Percentiles rank a stretch among this genome's conserved stretches.
These are phyloP conservation scores for Aspergillus carbonarius DNA, from an alignment of 2,329 filamentous ascomycete species.

Conservation along the genomic window DNA sequence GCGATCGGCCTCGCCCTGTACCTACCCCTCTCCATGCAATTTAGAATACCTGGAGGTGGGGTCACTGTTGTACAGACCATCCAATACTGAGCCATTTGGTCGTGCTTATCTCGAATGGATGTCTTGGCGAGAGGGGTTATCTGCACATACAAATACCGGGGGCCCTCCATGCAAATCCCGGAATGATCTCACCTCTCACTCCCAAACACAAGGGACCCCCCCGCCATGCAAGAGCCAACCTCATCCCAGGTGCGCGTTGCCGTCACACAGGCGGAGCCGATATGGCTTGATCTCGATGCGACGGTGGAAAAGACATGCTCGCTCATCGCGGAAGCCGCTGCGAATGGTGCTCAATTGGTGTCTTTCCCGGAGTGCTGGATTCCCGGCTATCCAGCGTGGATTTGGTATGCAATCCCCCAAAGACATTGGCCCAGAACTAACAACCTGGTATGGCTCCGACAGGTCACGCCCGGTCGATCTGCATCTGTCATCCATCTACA, in stretches of 20 bases:
- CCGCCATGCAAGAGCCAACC: neutral
- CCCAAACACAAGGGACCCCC: no score
- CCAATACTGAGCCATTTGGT: no score
- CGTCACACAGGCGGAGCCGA: constrained; percentile 55
- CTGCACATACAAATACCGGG: neutral
- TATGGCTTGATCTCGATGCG: constrained; percentile 59
- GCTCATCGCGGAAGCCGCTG: constrained; percentile 57
- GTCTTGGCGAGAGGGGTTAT: neutral
- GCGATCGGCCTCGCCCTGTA: no score
- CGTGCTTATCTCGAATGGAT: neutral
- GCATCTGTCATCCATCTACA: constrained; percentile 32
- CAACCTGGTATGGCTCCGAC: neutral
- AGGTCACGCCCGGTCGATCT: constrained; percentile 37
- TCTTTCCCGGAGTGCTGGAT: constrained; percentile 58
- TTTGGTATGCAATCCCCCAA: constrained; percentile 33
- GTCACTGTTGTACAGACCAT: no score
- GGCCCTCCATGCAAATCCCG: neutral
- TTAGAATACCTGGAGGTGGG: no score
- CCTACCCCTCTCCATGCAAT: no score
- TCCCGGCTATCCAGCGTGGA: constrained; percentile 55
- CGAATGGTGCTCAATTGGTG: constrained; percentile 55
- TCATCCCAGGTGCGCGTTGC: constrained; percentile 11
- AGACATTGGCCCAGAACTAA: neutral
- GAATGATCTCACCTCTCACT: neutral
- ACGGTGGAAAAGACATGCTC: constrained; percentile 57